Evolutionary conservation across 352 stramenopile species (phyloP), one percentile per base, ranked within the genome.

Genomic region (Hyaloperonospora brassicae): DNA sequence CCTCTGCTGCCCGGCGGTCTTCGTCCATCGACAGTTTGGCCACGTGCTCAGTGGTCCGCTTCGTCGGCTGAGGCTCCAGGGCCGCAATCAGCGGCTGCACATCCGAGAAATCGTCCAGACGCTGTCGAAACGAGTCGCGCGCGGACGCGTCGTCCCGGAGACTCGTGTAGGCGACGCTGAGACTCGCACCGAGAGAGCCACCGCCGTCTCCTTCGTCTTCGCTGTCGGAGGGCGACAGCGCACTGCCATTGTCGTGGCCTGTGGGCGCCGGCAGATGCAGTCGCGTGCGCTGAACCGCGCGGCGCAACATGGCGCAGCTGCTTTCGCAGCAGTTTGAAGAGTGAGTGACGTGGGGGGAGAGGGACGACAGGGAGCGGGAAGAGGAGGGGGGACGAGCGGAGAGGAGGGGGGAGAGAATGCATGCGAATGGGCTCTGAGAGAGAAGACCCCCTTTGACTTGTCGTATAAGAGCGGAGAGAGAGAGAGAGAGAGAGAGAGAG

Each of bases 211-310:
- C 51, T 40, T 70, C 66, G 24, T 58, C 41, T 17, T 17, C 17
- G 17, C 17, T 17, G 17, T 17, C 17, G 17, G 17, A 17, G 17
- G 17, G 17, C 17, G 17, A 17, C 17, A 17, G 17, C 17, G 17
- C 14, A 24, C 25, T 48, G 36, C 66, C 80, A 46, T 87, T 79
- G 43, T 87, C 70, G 51, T 76, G 73, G 7, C 67, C 76, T 14
- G 73, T 81, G 54, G 74, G 65, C 40, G 74, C 67, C 24, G 76
- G 79, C 46, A 89, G 56, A 57, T 79, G 76, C 50, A 80, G 68
- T 40, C 79, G 70, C 51, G 66, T 66, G 43, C 74, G 73, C 25
- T 73, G 70, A 56, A 86, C 64, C 23, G 73, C 63, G 51, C 79
- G 79, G 50, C 71, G 72, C 57, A 89, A 67, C 79, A 89, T 89